Base-by-base conservation (phyloP, 2,329 filamentous ascomycete genomes). In the Phaeosphaeriaceae sp. region DNA sequence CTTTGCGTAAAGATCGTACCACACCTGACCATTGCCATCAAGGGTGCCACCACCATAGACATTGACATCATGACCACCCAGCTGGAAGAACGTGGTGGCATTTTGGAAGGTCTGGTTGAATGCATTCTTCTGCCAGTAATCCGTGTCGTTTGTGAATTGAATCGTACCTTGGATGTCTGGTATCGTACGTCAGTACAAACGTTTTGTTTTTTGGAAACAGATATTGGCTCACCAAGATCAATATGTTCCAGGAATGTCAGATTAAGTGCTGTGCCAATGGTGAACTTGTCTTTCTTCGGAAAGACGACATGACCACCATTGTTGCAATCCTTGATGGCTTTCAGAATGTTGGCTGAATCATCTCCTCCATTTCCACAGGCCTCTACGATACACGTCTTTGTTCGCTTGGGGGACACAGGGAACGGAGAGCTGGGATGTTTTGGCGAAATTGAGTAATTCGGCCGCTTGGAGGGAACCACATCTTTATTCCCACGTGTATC, bases 81-180 rank as follows among this genome's bases (percentile, higher is more conserved):
- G 82, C 69, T 87, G 83, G 81, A 88, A 90, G 79, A 90, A 90
- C 1, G 86, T 86, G 0, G 86, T 88, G 5, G 85, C 83, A 61
- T 90, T 89, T 66, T 91, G 89, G 76, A 86, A 91, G 6, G 78
- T 79, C 24, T 88, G 87, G 54, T 84, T 83, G 80, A 90, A 91
- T 44, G 83, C 81, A 67, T 90, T 83, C 9, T 81, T 82, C 61
- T 88, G 82, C 89, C 89, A 91, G 75, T 91, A 91, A 63, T 86
- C 83, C 1, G 87, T 88, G 69, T 91, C 86, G 51, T 88, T 84
- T 54, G 84, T 85, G 76, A 91, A 91, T 55, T 84, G 79, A 20
- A 90, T 81, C 21, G 82, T 83, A 21, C 86, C 87, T 67, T 84
- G 82, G 58, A 88, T 84, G 61, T 86, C 85, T 85, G 6, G 31